Base-by-base conservation (phyloP, 768 basidiomycete genomes). In the Suillus subalutaceus region DNA sequence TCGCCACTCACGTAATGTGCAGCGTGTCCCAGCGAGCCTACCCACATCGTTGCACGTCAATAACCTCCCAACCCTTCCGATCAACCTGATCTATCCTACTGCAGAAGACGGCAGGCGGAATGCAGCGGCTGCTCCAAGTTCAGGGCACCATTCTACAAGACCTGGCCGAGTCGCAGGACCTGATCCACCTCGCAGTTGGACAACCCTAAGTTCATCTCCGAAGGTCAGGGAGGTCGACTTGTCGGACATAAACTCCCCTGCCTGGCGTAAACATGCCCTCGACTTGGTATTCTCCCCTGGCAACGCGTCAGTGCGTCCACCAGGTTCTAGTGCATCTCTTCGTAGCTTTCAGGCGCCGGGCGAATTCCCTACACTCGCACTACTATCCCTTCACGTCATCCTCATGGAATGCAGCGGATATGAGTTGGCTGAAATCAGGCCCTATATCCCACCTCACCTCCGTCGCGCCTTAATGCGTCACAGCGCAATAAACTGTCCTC, bases 121-220 rank as follows among this genome's bases (percentile, higher is more conserved):
- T 5, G 64, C 64, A n/a, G 43, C 65, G 18, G 46, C 52, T 18
- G 15, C 63, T 16, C 13, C 57, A n/a, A n/a, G n/a, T 40, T 40
- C 23, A 63, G 43, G 26, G 23, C 37, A 43, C 13, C 57, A 41
- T 23, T 44, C 63, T 30, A 23, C 16, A 40, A 35, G 62, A 32
- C 38, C 43, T 10, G 62, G 80, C 18, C 66, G 75, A 69, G 23
- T 77, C 55, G 80, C 86, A 6, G 86, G 85, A 15, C 88, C 87
- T 32, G 74, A 70, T 41, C 81, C 85, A 44, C 90, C 89, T 4
- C 85, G 75, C 72, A 89, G 87, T 77, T 90, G 88, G 90, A 82
- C 70, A 67, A 70, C 75, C 64, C 78, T 70, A 35, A 5, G 35
- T 57, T 69, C 72, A 26, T 44, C 69, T 68, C 65, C 44, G 68